A percentile compares a stretch with the other conserved stretches of the same genome.
Conservation (phyloP, 2,329 filamentous ascomycete genomes). For the Ophiosphaerella herpotricha region DNA sequence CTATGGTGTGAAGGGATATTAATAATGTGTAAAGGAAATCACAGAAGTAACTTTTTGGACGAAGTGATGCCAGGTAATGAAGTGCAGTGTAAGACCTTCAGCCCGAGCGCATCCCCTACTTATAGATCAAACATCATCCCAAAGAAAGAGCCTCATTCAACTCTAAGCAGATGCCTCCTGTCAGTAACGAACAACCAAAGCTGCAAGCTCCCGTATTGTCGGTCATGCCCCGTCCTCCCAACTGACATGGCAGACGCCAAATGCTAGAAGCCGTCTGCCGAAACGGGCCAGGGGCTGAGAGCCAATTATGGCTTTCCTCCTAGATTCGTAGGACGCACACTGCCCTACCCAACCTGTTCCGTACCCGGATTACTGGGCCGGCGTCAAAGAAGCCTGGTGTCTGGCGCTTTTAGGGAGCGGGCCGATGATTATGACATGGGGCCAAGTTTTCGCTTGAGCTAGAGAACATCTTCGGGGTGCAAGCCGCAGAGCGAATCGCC, state of each 20-base stretch:
- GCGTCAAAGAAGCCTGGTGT: neutral
- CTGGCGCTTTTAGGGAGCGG: neutral
- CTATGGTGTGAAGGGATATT: neutral
- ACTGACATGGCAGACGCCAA: neutral
- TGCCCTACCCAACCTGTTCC: neutral
- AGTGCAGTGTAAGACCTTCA: neutral
- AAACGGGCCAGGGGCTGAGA: neutral
- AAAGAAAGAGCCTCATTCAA: neutral
- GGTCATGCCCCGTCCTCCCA: neutral
- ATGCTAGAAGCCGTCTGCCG: neutral
- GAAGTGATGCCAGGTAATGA: neutral
- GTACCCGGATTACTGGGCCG: neutral
- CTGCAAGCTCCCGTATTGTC: neutral
- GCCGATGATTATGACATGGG: neutral
- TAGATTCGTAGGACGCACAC: neutral
- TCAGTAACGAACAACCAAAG: neutral
- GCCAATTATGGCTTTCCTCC: neutral
- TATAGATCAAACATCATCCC: neutral
- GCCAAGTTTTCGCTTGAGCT: neutral
- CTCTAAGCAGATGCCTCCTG: neutral
- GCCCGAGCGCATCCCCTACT: neutral
- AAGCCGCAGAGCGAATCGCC: neutral
- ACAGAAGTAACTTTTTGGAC: neutral
- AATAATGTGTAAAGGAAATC: neutral
- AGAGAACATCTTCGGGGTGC: neutral